Evolutionary conservation across 495 filamentous ascomycete species (phyloP).

Genomic region (Lasiosphaeria ovina): DNA sequence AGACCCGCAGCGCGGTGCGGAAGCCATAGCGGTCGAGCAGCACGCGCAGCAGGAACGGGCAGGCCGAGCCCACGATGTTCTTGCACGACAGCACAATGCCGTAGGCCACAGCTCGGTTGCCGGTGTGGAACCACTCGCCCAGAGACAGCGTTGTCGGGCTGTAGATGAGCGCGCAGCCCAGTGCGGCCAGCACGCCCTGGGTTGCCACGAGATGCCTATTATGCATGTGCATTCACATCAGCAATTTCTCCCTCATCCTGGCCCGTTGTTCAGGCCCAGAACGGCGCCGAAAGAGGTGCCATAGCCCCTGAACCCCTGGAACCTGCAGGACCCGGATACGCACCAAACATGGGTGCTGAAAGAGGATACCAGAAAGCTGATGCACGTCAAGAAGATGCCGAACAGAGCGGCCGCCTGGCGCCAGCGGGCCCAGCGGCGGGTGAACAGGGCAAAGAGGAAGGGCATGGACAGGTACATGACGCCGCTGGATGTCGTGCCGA

Average conservation of each 20-base stretch:
- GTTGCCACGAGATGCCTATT: constrained; percentile 5
- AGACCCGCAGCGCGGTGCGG: not conserved
- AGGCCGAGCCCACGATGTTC: constrained; percentile 7
- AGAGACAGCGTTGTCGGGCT: constrained; percentile 9
- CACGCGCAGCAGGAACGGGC: constrained; percentile 6
- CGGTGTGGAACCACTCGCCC: constrained; percentile 7
- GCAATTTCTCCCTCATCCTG: too few relatives aligned
- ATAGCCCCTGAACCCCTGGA: too few relatives aligned
- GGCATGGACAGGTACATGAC: constrained; percentile 11
- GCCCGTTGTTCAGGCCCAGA: too few relatives aligned
- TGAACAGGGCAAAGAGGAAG: constrained; percentile 11
- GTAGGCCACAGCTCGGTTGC: constrained; percentile 6
- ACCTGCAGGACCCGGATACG: too few relatives aligned
- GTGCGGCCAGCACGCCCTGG: constrained; percentile 8
- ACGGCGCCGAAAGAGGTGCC: too few relatives aligned
- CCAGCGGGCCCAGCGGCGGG: not conserved
- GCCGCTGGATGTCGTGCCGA: constrained; percentile 10
- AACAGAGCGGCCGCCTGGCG: constrained; percentile 1
- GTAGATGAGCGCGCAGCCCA: constrained; percentile 10
- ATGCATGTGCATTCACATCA: too few relatives aligned
- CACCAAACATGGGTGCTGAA: constrained; percentile 8
- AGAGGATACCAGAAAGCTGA: constrained; percentile 6
- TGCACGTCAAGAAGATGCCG: not conserved
- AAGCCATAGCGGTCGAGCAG: constrained; percentile 7
- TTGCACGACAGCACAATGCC: constrained; percentile 6